Percentiles rank a stretch among this genome's conserved stretches.
phyloP scores from a whole-genome alignment of 768 basidiomycete species.

The Leccinum boreale region DNA sequence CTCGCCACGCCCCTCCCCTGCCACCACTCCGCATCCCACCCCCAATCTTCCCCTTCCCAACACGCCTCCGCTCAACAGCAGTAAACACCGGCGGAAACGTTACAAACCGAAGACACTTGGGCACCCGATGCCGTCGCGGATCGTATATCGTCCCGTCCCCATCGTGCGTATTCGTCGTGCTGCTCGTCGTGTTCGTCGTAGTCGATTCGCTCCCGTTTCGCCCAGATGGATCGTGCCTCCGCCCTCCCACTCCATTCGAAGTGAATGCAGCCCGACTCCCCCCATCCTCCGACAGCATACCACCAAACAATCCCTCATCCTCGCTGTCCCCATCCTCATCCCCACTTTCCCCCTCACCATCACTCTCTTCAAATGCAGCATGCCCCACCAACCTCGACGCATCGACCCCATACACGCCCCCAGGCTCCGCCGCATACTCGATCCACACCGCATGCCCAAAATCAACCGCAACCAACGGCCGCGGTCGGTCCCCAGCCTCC shows the following conservation, averaged over 20 bases:
- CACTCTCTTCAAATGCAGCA: slow-evolving; percentile 23
- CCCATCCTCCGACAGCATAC: slow-evolving; percentile 11
- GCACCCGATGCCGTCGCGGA: slow-evolving; percentile 27
- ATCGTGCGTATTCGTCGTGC: slow-evolving; percentile 9
- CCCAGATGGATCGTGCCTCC: background rate
- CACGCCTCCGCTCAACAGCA: slow-evolving; percentile 15
- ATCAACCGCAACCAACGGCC: slow-evolving; percentile 77
- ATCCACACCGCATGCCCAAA: slow-evolving; percentile 89
- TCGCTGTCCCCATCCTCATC: background rate
- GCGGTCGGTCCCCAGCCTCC: slow-evolving; percentile 44
- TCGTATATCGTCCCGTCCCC: slow-evolving; percentile 22
- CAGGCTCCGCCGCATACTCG: slow-evolving; percentile 45
- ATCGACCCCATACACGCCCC: slow-evolving; percentile 28
- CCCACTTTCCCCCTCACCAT: slow-evolving; percentile 23
- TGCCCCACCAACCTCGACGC: slow-evolving; percentile 29
- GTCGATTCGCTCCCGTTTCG: slow-evolving; percentile 5
- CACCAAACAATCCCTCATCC: slow-evolving; percentile 10
- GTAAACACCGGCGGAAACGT: slow-evolving; percentile 56
- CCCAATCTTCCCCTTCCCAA: background rate
- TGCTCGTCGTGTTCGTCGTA: background rate
- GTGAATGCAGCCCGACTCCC: background rate
- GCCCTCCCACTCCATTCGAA: slow-evolving; percentile 2
- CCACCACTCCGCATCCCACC: background rate
- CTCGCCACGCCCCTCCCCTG: slow-evolving; percentile 21
- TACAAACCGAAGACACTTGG: slow-evolving; percentile 63